Evolutionary conservation across 1,139 yeast genomes (phyloP).

Genomic region (Protomyces inouyei): DNA sequence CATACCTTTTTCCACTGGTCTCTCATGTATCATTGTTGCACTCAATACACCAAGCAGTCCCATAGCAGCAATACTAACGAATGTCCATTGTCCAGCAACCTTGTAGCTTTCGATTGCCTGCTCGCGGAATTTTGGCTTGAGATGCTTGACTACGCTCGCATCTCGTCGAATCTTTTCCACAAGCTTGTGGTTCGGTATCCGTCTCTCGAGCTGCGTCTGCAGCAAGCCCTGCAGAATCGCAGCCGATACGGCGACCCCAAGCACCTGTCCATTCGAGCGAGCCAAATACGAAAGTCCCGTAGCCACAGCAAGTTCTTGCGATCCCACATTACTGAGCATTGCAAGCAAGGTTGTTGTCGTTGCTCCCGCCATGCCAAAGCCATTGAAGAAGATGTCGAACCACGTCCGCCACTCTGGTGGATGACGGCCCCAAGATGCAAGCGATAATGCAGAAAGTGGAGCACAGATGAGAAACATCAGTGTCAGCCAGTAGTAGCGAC

Average conservation of each 20-base stretch:
- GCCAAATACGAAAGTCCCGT: conserved; percentile 33
- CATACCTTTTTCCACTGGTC: not conserved
- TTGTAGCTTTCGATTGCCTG: conserved; percentile 16
- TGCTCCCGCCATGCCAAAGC: conserved; percentile 32
- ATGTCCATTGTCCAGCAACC: conserved; percentile 7
- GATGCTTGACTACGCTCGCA: conserved; percentile 12
- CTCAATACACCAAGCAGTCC: conserved; percentile 4
- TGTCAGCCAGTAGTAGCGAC: conserved; percentile 46
- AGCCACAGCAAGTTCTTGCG: conserved; percentile 33
- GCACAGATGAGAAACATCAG: not conserved
- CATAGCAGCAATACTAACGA: conserved; percentile 17
- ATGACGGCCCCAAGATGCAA: conserved; percentile 10
- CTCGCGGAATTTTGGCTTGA: not conserved
- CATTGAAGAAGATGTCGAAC: conserved; percentile 31
- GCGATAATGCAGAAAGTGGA: conserved; percentile 12
- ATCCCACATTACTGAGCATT: conserved; percentile 18
- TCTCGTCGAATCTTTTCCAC: conserved; percentile 7
- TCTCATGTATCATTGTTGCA: conserved; percentile 10
- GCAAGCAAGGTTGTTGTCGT: conserved; percentile 27
- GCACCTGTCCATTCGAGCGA: conserved; percentile 33
- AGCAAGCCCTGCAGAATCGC: conserved; percentile 20
- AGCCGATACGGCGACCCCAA: conserved; percentile 31
- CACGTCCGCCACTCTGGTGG: conserved; percentile 20
- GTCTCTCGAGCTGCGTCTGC: not conserved
- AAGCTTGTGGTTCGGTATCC: conserved; percentile 1